Evolutionary conservation across 257 asterid species (phyloP).

Genomic region (Thymus quinquecostatus): DNA sequence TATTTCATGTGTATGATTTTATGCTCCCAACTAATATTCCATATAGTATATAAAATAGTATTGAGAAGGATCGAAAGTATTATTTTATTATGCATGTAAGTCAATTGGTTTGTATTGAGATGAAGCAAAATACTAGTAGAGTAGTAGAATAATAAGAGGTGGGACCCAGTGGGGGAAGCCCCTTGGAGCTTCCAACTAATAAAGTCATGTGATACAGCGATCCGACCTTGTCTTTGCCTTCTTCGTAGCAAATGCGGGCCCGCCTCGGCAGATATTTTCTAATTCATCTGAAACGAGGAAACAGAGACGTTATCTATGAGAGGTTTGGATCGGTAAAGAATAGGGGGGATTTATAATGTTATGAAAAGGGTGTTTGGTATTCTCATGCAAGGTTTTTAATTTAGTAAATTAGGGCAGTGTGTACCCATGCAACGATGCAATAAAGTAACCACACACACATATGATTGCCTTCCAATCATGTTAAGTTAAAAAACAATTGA

Average conservation of each 20-base stretch:
- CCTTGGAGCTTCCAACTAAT: slow-evolving; percentile 52
- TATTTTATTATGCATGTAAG: neutral
- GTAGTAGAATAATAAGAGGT: slow-evolving; percentile 5
- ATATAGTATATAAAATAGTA: neutral
- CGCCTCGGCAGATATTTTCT: slow-evolving; percentile 23
- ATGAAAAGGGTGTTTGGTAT: neutral
- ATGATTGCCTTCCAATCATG: slow-evolving; percentile 21
- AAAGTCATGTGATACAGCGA: slow-evolving; percentile 59
- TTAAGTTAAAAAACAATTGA: neutral
- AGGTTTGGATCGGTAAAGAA: neutral
- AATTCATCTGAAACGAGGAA: no score
- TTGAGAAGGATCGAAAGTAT: neutral
- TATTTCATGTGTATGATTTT: slow-evolving; percentile 28
- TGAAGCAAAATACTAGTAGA: neutral
- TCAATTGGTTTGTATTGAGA: neutral
- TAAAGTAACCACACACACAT: neutral
- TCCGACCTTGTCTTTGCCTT: slow-evolving; percentile 52
- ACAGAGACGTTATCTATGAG: no score
- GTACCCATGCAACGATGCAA: slow-evolving; percentile 10
- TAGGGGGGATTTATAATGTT: neutral
- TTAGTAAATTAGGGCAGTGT: slow-evolving; percentile 2
- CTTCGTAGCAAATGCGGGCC: slow-evolving; percentile 37
- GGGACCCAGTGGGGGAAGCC: slow-evolving; percentile 53
- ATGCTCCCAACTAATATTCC: slow-evolving; percentile 8
- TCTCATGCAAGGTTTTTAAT: neutral